Evolutionary conservation across 495 filamentous ascomycete species (phyloP).

Genomic region (Penicillium nucicola): DNA sequence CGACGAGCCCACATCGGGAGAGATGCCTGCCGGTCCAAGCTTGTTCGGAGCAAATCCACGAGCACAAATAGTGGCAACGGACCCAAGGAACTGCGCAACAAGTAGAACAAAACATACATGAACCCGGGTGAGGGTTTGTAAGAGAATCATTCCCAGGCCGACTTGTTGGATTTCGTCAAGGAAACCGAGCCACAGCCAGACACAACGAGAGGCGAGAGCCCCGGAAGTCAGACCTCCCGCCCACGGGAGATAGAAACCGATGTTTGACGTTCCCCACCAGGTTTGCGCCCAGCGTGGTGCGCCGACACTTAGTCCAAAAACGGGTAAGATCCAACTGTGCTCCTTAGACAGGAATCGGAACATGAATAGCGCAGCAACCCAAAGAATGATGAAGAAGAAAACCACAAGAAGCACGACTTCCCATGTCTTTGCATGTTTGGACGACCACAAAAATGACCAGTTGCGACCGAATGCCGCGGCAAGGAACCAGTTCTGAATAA

Average conservation of each 20-base stretch:
- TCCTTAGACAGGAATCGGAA: slow-evolving; percentile 49
- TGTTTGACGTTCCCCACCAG: slow-evolving; percentile 57
- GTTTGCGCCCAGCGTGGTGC: slow-evolving; percentile 65
- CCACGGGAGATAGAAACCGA: slow-evolving; percentile 62
- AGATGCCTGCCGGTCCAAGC: slow-evolving; percentile 57
- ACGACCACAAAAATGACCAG: slow-evolving; percentile 59
- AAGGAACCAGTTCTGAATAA: slow-evolving; percentile 68
- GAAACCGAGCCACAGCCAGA: slow-evolving; percentile 67
- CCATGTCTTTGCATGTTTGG: slow-evolving; percentile 51
- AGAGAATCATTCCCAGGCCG: slow-evolving; percentile 62
- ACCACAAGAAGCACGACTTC: slow-evolving; percentile 49
- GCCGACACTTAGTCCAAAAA: slow-evolving; percentile 63
- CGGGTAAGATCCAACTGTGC: slow-evolving; percentile 63
- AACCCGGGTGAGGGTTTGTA: slow-evolving; percentile 59
- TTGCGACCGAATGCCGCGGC: slow-evolving; percentile 59
- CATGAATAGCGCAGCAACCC: slow-evolving; percentile 45
- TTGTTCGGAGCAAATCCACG: slow-evolving; percentile 56
- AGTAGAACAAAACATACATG: slow-evolving; percentile 57
- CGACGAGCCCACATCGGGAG: slow-evolving; percentile 52
- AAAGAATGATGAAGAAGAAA: slow-evolving; percentile 58
- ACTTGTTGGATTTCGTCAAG: slow-evolving; percentile 61
- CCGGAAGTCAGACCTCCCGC: slow-evolving; percentile 42
- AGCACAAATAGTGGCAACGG: slow-evolving; percentile 55
- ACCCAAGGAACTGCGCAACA: slow-evolving; percentile 54
- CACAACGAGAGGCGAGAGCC: slow-evolving; percentile 48